Evolutionary conservation across 1,284 basidiomycete species (phyloP), one percentile per base, ranked within the genome.

Genomic region (Moniliella sp.): DNA sequence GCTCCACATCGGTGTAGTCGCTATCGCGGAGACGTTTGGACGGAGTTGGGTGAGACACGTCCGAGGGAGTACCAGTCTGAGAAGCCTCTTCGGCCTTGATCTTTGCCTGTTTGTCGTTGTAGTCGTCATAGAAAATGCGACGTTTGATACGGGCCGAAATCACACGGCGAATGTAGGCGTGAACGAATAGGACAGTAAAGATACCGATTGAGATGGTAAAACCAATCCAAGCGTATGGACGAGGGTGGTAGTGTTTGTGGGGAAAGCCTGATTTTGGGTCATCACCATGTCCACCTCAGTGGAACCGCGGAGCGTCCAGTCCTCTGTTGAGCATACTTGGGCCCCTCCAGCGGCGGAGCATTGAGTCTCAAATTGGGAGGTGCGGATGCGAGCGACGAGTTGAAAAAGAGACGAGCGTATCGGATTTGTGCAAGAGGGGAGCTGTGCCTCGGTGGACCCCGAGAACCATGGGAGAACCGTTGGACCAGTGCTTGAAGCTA

Each of bases 361-460:
- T 18, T 40, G 41, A 9, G 27, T 19, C 4, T 36, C 39, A 31
- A 51, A 53, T 30, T 46, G 36, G 18, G 34, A 27, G 4, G 39
- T 32, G 3, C 50, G 37, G 33, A 37, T 37, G 17, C 36, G 35
- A 47, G 39, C 27, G 46, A 47, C 28, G 50, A 53, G 39, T 53
- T 53, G 48, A 45, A 53, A 38, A 53, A 53, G 38, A 51, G 43
- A 19, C 50, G 43, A 11, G 42, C 37, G 32, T 51, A 53, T 28
- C 42, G 37, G 29, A 53, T 35, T 17, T 41, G 35, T 9, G 50
- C 43, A 7, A 38, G 30, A 15, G 45, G 34, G 5, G 44, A 43
- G 15, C 37, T n/a, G 26, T 31, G 33, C 8, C 34, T 30, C 3
- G 50, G 46, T 4, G 50, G 50, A 15, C 48, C 48, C 28, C 47